A percentile compares a stretch with the other conserved stretches of the same genome.
Evolutionary conservation across 2,329 filamentous ascomycete genomes (phyloP).

Genomic region (Aspergillus fumigatiaffinis): DNA sequence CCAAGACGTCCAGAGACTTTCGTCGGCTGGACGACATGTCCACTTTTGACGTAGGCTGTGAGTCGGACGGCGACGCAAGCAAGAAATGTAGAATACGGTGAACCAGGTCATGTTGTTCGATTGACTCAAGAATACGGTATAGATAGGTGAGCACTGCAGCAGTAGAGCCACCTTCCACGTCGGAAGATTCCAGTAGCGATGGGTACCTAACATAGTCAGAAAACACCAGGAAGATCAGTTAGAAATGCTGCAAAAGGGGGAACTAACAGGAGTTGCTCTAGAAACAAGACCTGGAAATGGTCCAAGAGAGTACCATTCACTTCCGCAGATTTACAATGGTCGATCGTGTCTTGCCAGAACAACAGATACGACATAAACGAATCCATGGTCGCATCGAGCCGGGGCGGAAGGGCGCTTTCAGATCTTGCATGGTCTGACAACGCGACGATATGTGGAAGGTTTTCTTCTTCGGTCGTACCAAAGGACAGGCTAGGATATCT

Average conservation of each 20-base stretch:
- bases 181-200: slow-evolving; percentile 91
- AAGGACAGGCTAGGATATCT: slow-evolving; percentile 67
- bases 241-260: background rate
- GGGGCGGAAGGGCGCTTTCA: slow-evolving; percentile 70
- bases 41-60: slow-evolving; percentile 49
- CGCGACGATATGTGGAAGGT: slow-evolving; percentile 74
- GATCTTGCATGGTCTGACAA: slow-evolving; percentile 81
- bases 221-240: background rate
- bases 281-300: slow-evolving; percentile 93
- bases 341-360: slow-evolving; percentile 97
- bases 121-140: slow-evolving; percentile 79
- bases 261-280: slow-evolving; percentile 83
- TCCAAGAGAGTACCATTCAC: slow-evolving; percentile 91
- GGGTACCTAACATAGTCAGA: slow-evolving; percentile 63
- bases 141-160: slow-evolving; percentile 94
- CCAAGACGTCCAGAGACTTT: slow-evolving; percentile 84
- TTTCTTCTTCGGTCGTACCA: slow-evolving; percentile 62
- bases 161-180: slow-evolving; percentile 93
- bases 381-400: slow-evolving; percentile 81
- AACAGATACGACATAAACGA: slow-evolving; percentile 92
- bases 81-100: slow-evolving; percentile 92
- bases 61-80: slow-evolving; percentile 63
- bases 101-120: slow-evolving; percentile 91
- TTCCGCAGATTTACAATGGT: slow-evolving; percentile 88
- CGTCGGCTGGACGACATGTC: slow-evolving; percentile 61